A percentile compares a stretch with the other conserved stretches of the same genome.
phyloP scores from a whole-genome alignment of 345 rosid genomes.

The Geranium rotundifolium region DNA sequence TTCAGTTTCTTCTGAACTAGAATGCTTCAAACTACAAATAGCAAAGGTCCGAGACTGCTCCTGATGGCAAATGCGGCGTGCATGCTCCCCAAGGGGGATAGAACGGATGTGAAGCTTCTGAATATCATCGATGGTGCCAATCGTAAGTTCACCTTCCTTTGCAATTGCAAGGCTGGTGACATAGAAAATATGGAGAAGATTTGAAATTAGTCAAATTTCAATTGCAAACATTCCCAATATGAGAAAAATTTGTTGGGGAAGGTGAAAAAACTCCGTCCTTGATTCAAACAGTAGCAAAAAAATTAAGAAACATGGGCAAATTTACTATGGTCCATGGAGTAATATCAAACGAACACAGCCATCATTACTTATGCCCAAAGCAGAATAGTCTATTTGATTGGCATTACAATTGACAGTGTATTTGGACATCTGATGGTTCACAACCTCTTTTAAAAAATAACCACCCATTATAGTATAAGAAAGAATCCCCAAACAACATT shows the following conservation, averaged over 20 bases:
- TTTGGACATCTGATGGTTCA: neutral
- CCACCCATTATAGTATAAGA: too few species aligned
- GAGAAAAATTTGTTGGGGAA: neutral
- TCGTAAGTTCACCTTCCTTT: conserved; percentile 85
- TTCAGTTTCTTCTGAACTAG: conserved; percentile 70
- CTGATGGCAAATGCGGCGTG: conserved; percentile 88
- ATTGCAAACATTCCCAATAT: neutral
- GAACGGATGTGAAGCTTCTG: conserved; percentile 98
- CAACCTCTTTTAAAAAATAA: neutral
- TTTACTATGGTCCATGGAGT: neutral
- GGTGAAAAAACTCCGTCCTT: neutral
- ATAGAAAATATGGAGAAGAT: neutral
- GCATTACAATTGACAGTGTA: neutral
- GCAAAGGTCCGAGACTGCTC: conserved; percentile 90
- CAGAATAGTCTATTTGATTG: neutral
- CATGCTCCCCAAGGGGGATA: conserved; percentile 88
- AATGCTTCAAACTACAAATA: conserved; percentile 63
- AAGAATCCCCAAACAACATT: too few species aligned
- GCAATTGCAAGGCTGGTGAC: conserved; percentile 79
- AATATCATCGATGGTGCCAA: conserved; percentile 90
- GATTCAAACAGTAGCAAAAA: neutral
- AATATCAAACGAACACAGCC: too few species aligned
- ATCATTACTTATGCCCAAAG: too few species aligned
- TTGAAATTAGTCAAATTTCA: conserved; percentile 6
- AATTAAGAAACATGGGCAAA: too few species aligned